Conservation (phyloP, 768 basidiomycete species). For the Psilocybe tampanensis region DNA sequence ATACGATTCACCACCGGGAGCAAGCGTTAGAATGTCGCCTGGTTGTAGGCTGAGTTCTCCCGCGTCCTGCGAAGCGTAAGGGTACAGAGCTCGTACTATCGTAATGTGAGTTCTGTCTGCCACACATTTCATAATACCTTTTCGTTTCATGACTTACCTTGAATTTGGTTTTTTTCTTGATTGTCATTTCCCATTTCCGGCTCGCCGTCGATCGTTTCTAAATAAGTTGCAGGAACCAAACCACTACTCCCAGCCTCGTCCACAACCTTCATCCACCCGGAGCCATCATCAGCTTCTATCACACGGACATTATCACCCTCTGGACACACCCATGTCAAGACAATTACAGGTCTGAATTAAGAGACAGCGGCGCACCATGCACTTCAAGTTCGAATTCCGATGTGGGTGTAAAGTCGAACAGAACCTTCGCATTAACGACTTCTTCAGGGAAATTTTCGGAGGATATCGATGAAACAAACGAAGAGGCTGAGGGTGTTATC, state of each 20-base stretch:
- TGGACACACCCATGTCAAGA: conserved; percentile 23
- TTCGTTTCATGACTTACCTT: conserved; percentile 46
- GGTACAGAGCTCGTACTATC: conserved; percentile 80
- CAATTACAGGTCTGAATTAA: background rate
- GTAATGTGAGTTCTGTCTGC: conserved; percentile 5
- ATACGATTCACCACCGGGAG: conserved; percentile 65
- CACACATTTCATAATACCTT: background rate
- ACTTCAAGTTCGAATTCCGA: conserved; percentile 79
- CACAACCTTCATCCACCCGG: conserved; percentile 82
- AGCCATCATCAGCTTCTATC: conserved; percentile 81
- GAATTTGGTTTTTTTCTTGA: conserved; percentile 41
- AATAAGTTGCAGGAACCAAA: conserved; percentile 84
- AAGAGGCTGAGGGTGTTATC: conserved; percentile 52
- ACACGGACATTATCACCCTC: conserved; percentile 69
- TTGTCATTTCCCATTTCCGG: conserved; percentile 17
- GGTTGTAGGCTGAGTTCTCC: conserved; percentile 69
- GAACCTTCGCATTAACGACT: conserved; percentile 54
- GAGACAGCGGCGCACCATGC: conserved; percentile 42
- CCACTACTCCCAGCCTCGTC: conserved; percentile 62
- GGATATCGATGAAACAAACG: conserved; percentile 48
- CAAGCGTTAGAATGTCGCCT: conserved; percentile 65
- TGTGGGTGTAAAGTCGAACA: conserved; percentile 75
- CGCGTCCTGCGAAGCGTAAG: conserved; percentile 71
- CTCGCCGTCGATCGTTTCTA: conserved; percentile 40
- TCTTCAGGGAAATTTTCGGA: conserved; percentile 41